These are phyloP conservation scores for Alternaria sp. DNA, from an alignment of 2,329 filamentous ascomycete species.

Conservation along the genomic window DNA sequence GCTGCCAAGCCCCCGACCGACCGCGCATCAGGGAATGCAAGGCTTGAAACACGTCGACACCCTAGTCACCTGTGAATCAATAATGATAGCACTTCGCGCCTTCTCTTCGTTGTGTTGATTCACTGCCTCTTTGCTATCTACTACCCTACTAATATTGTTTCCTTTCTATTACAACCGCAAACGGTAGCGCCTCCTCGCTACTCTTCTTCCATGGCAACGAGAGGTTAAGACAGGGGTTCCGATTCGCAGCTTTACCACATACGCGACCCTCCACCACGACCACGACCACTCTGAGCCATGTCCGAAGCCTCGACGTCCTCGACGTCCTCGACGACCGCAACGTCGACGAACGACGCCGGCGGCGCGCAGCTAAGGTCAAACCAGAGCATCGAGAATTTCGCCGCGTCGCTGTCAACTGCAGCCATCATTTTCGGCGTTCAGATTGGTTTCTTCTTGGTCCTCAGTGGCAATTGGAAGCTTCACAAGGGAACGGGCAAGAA, in stretches of 20 bases:
- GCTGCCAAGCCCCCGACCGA: slow-evolving; percentile 17
- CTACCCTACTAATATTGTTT: not conserved
- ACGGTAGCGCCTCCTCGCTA: not conserved
- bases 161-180: slow-evolving; percentile 1
- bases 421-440: slow-evolving; percentile 49
- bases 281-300: slow-evolving; percentile 15
- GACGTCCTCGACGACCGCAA: slow-evolving; percentile 4
- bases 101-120: slow-evolving; percentile 8
- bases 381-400: slow-evolving; percentile 50
- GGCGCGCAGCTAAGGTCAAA: slow-evolving; percentile 28
- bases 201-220: slow-evolving; percentile 15
- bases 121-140: slow-evolving; percentile 1
- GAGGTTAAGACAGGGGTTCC: slow-evolving; percentile 16
- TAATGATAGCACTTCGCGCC: slow-evolving; percentile 6
- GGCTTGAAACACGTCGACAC: slow-evolving; percentile 23
- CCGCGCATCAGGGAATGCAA: slow-evolving; percentile 21
- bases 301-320: slow-evolving; percentile 10
- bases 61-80: slow-evolving; percentile 14
- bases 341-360: slow-evolving; percentile 13
- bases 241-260: slow-evolving; percentile 4
- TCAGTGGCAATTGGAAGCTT: slow-evolving; percentile 51
- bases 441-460: slow-evolving; percentile 44
- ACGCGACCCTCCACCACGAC: slow-evolving; percentile 7
- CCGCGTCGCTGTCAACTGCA: slow-evolving; percentile 47
- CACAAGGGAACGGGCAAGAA: slow-evolving; percentile 28